Conservation (phyloP, 192 early-diverging fungal species). For the Coemansia sp. region DNA sequence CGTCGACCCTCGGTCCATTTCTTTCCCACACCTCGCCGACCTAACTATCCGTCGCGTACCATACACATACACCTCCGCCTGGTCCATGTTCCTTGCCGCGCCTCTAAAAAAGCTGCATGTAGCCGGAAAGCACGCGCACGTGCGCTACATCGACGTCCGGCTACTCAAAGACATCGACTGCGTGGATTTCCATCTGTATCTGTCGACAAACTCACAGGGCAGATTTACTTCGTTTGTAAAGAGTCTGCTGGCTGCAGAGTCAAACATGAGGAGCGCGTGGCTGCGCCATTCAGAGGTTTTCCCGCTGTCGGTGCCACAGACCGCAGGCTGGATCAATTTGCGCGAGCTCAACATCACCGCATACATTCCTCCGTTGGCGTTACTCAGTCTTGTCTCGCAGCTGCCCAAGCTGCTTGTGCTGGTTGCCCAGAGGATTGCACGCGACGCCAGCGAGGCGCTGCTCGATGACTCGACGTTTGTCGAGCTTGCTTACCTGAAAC, state of each 20-base stretch:
- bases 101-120: slow-evolving; percentile 21
- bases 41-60: slow-evolving; percentile 24
- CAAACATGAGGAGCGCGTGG: slow-evolving; percentile 21
- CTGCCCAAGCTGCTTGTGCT: slow-evolving; percentile 15
- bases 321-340: slow-evolving; percentile 18
- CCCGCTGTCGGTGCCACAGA: slow-evolving; percentile 27
- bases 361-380: slow-evolving; percentile 19
- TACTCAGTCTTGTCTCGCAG: slow-evolving; percentile 22
- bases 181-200: slow-evolving; percentile 26
- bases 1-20: slow-evolving; percentile 10
- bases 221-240: slow-evolving; percentile 22
- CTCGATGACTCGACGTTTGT: background rate
- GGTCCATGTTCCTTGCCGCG: slow-evolving; percentile 38
- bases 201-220: slow-evolving; percentile 8
- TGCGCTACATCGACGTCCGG: slow-evolving; percentile 18
- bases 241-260: slow-evolving; percentile 13
- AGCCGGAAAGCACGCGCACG: slow-evolving; percentile 31
- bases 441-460: slow-evolving; percentile 14
- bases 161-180: slow-evolving; percentile 10
- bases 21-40: slow-evolving; percentile 13
- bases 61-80: slow-evolving; percentile 32
- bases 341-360: slow-evolving; percentile 28
- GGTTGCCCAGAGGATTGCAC: slow-evolving; percentile 28
- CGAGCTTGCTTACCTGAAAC: background rate
- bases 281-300: slow-evolving; percentile 28